Base-by-base conservation (phyloP, 441 rosid genomes). In the Biscutella laevigata region DNA sequence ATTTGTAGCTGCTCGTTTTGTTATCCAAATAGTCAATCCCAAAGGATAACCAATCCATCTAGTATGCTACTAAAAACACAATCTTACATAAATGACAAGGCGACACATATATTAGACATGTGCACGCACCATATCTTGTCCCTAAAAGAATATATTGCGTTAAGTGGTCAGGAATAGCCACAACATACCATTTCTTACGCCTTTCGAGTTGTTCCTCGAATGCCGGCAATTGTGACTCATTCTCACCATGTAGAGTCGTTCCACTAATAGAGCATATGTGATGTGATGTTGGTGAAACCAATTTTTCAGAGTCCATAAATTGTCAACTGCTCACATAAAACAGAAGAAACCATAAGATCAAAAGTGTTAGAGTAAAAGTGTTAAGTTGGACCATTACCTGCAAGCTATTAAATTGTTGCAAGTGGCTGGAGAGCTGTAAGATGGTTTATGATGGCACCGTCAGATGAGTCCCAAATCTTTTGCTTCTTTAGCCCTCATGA, bases 121-220 rank as follows among this genome's bases (percentile, higher is more conserved):
- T 11, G 27, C 20, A 75, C 81, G 82, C 70, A 94, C 99, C 99
- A 74, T 94, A 96, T 68, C 99, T 96, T 30, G 96, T 94, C 74
- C 99, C 99, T 72, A 94, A 67, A 64, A 94, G 97, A 57, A 94
- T 89, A 75, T 94, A 97, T 32, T 97, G 99, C 12, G 99, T 97
- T 88, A 94, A 78, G 71, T 94, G 89, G 76, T 94, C 99, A 19
- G 99, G 99, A 21, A 97, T 94, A 70, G 97, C 99, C 66, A 86
- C 97, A 61, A 97, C 97, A 62, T 97, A 86, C 54, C 99, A 89
- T 65, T 94, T 89, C 86, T 94, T 84, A 69, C 81, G 75, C 70
- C 87, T 80, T 58, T 83, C 96, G 47, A 44, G 78, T 68, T 77
- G 88, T 49, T 81, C 64, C 70, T 84, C 96, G 26, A 94, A 72